These are phyloP conservation scores for Pistacia vera DNA, from an alignment of 345 rosid genomes.

Conservation along the genomic window DNA sequence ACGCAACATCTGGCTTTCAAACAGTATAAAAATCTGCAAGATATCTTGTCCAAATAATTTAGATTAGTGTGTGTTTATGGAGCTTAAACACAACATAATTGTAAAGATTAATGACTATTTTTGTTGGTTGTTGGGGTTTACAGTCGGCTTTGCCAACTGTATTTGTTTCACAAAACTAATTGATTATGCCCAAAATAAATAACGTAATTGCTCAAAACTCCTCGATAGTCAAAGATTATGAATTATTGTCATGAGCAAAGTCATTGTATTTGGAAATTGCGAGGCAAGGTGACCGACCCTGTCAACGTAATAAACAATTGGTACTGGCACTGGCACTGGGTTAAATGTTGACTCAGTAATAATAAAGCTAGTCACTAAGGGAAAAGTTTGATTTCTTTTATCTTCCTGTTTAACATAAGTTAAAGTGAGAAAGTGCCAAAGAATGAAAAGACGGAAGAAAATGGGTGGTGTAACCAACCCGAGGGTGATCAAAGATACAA, in stretches of 20 bases:
- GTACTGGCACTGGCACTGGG: background rate
- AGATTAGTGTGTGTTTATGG: constrained; percentile 14
- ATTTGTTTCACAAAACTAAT: constrained; percentile 8
- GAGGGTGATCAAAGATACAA: too few relatives aligned
- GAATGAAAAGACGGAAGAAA: background rate
- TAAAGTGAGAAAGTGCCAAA: too few relatives aligned
- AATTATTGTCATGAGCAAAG: background rate
- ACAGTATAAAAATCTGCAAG: background rate
- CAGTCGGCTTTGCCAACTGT: constrained; percentile 32
- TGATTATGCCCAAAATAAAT: constrained; percentile 9
- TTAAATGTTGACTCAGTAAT: background rate
- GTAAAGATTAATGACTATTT: background rate
- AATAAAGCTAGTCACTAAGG: too few relatives aligned
- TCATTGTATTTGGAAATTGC: constrained; percentile 13
- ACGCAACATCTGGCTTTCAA: constrained; percentile 14
- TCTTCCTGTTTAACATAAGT: too few relatives aligned
- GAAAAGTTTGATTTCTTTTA: too few relatives aligned
- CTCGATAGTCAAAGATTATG: background rate
- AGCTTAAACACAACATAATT: constrained; percentile 1
- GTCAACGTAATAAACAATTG: background rate
- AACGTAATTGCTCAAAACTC: constrained; percentile 19
- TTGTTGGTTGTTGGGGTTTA: constrained; percentile 36
- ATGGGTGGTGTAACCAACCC: too few relatives aligned
- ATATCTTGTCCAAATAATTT: constrained; percentile 6
- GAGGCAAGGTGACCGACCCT: background rate